Evolutionary conservation across 2,329 filamentous ascomycete genomes (phyloP).

Genomic region (Cladophialophora bantiana): DNA sequence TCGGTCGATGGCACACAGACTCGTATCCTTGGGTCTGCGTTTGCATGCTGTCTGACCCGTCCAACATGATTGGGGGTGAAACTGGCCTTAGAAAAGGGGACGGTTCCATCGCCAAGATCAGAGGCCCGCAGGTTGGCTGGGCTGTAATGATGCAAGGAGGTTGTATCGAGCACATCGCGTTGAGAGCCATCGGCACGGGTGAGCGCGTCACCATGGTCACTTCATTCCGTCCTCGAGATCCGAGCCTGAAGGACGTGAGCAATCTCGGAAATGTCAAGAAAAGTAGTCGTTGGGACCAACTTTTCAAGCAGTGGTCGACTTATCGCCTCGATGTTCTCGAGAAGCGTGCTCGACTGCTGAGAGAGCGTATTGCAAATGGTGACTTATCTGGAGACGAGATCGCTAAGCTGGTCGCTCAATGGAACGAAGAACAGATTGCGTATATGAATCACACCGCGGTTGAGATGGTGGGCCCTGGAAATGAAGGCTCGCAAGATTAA

Average conservation of each 20-base stretch:
- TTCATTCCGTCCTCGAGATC: constrained; percentile 40
- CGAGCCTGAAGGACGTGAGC: constrained; percentile 23
- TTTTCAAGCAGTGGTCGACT: constrained; percentile 29
- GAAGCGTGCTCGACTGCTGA: constrained; percentile 21
- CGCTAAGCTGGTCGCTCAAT: constrained; percentile 22
- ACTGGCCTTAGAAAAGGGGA: constrained; percentile 42
- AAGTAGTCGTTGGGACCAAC: constrained; percentile 25
- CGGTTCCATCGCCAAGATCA: constrained; percentile 34
- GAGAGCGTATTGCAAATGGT: constrained; percentile 17
- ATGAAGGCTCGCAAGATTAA: constrained; percentile 27
- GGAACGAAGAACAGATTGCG: constrained; percentile 27
- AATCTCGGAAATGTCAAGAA: constrained; percentile 28
- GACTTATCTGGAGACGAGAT: constrained; percentile 19
- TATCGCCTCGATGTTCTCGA: constrained; percentile 29
- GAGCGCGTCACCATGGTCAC: constrained; percentile 44
- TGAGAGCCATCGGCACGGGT: constrained; percentile 38
- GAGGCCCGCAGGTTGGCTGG: constrained; percentile 40
- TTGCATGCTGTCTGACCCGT: constrained; percentile 44
- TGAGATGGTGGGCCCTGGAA: constrained; percentile 26
- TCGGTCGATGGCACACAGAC: constrained; percentile 38
- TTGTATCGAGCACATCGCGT: constrained; percentile 42
- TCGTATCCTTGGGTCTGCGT: constrained; percentile 43
- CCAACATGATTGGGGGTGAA: constrained; percentile 44
- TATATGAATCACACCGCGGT: constrained; percentile 27
- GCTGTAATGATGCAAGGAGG: constrained; percentile 44